These are phyloP conservation scores for Ceratocystis ficicola DNA, from an alignment of 2,329 filamentous ascomycete species.

Conservation along the genomic window DNA sequence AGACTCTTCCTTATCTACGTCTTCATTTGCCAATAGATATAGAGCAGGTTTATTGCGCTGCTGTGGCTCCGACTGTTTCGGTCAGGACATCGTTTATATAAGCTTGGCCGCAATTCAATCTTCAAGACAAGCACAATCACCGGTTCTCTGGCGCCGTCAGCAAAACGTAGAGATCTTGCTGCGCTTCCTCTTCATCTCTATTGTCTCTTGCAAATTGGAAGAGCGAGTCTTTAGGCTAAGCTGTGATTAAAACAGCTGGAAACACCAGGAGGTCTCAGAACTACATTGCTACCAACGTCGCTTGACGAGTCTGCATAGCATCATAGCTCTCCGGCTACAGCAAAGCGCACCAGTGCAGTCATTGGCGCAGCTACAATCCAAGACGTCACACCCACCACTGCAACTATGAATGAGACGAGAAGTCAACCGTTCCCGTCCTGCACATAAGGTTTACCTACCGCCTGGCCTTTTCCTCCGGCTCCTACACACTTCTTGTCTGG, in stretches of 20 bases:
- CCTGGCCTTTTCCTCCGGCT: constrained; percentile 1
- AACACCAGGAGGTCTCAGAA: not conserved
- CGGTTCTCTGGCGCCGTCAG: not conserved
- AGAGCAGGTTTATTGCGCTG: no score
- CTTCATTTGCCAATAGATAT: no score
- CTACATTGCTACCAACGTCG: not conserved
- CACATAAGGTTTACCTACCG: constrained; percentile 4
- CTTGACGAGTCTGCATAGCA: not conserved
- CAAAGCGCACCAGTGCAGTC: not conserved
- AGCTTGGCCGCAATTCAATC: not conserved
- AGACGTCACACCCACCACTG: not conserved
- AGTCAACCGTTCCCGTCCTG: not conserved
- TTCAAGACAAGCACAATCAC: not conserved
- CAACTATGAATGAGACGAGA: not conserved
- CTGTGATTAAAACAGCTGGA: no score
- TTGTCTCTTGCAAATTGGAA: not conserved
- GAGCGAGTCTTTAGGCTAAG: no score
- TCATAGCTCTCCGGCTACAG: no score
- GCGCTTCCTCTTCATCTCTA: not conserved
- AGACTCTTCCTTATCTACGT: no score
- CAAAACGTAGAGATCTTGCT: not conserved
- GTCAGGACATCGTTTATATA: no score
- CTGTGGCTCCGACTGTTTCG: no score
- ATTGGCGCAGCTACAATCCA: not conserved
- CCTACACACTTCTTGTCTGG: not conserved